Conservation (phyloP, 768 basidiomycete species). For the Rhizopogon vulgaris region DNA sequence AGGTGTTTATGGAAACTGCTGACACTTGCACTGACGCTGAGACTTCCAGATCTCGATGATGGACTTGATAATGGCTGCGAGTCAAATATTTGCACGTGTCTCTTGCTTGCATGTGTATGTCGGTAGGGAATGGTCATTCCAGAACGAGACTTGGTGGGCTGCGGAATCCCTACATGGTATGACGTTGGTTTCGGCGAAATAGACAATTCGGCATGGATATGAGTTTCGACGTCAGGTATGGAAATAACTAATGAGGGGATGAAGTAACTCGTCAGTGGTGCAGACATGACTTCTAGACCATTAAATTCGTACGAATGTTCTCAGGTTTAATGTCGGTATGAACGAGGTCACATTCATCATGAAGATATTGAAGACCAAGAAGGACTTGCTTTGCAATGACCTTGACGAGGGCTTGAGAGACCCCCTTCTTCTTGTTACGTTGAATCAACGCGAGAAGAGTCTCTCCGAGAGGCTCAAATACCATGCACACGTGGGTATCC, state of each 20-base stretch:
- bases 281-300: slow-evolving; percentile 14
- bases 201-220: slow-evolving; percentile 65
- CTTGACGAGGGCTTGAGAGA: slow-evolving; percentile 78
- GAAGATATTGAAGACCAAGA: slow-evolving; percentile 85
- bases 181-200: slow-evolving; percentile 68
- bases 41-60: slow-evolving; percentile 24
- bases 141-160: slow-evolving; percentile 55
- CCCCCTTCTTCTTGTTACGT: slow-evolving; percentile 76
- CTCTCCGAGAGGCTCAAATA: slow-evolving; percentile 83
- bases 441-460: slow-evolving; percentile 70
- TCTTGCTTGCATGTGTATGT: slow-evolving; percentile 39
- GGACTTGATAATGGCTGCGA: slow-evolving; percentile 73
- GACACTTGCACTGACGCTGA: slow-evolving; percentile 23
- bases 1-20: slow-evolving; percentile 14
- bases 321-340: slow-evolving; percentile 95
- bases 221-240: slow-evolving; percentile 73
- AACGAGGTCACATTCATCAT: slow-evolving; percentile 87
- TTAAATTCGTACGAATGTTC: slow-evolving; percentile 74
- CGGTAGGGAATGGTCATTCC: slow-evolving; percentile 57
- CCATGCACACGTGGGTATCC: slow-evolving; percentile 79
- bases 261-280: background rate
- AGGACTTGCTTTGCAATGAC: slow-evolving; percentile 82
- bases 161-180: slow-evolving; percentile 75
- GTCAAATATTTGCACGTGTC: slow-evolving; percentile 76
- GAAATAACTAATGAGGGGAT: slow-evolving; percentile 53